These are phyloP conservation scores for Rosa chinensis DNA, from an alignment of 306 rosid species.

Conservation along the genomic window DNA sequence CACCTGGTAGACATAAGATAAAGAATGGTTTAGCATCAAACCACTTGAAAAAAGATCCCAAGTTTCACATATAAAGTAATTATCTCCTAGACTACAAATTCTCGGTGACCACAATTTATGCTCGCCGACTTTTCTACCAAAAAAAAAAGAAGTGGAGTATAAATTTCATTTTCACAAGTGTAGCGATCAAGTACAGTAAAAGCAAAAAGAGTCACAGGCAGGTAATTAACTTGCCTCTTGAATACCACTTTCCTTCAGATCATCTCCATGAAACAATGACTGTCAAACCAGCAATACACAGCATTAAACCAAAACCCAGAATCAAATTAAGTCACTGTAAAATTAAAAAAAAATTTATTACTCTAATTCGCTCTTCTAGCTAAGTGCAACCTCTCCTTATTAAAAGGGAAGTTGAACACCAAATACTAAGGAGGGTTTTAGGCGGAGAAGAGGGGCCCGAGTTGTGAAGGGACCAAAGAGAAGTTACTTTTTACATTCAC, in stretches of 20 bases:
- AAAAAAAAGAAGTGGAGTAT: neutral
- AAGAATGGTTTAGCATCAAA: neutral
- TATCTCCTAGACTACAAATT: neutral
- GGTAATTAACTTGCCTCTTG: constrained; percentile 65
- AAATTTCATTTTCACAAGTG: neutral
- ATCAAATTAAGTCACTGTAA: constrained; percentile 16
- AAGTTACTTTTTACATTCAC: neutral
- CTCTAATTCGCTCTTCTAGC: constrained; percentile 5
- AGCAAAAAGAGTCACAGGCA: neutral
- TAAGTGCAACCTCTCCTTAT: neutral
- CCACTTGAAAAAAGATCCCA: neutral
- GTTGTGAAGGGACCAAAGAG: neutral
- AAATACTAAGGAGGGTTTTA: neutral
- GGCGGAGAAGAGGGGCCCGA: neutral
- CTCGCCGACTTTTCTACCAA: neutral
- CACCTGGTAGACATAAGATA: constrained; percentile 53
- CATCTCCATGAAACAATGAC: constrained; percentile 89
- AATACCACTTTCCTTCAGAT: constrained; percentile 75
- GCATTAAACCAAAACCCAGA: constrained; percentile 26
- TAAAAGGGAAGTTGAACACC: neutral
- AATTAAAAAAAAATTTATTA: neutral
- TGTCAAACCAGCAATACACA: constrained; percentile 41
- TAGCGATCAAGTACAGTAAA: neutral
- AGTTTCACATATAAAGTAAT: neutral
- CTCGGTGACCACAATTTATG: neutral